Evolutionary conservation across 345 rosid species (phyloP).

Genomic region (Capsella bursapastoris): DNA sequence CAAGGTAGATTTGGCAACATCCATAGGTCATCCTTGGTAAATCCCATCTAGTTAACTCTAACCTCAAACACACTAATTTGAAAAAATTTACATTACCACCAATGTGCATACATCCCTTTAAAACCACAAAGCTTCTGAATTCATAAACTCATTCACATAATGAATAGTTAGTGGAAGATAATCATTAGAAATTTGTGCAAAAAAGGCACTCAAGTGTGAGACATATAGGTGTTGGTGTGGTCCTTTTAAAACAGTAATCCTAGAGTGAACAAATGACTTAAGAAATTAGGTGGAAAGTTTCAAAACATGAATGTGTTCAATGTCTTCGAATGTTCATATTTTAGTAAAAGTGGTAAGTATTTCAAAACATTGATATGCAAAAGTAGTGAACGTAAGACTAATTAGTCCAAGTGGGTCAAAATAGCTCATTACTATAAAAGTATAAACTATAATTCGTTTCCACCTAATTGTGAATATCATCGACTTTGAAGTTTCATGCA

Average conservation of each 20-base stretch:
- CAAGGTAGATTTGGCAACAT: too few species aligned
- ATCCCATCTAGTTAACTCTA: too few species aligned
- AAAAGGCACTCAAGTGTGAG: background rate
- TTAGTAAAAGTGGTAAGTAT: background rate
- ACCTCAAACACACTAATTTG: too few species aligned
- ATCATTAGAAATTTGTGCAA: background rate
- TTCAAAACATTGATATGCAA: constrained; percentile 5
- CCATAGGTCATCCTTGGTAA: too few species aligned
- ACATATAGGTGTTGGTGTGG: background rate
- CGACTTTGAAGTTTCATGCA: background rate
- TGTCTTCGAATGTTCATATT: background rate
- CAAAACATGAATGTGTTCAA: background rate
- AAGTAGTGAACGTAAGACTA: background rate
- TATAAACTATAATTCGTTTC: background rate
- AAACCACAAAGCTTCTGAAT: background rate
- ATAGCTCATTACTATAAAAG: background rate
- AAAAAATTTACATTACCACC: too few species aligned
- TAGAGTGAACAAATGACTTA: background rate
- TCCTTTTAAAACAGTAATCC: background rate
- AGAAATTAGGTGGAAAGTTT: background rate
- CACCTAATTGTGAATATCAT: background rate
- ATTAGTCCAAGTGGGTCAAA: background rate
- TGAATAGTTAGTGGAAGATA: background rate
- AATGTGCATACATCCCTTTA: too few species aligned
- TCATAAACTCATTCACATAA: background rate